Evolutionary conservation across 305 asterid species (phyloP), one percentile per base, ranked within the genome.

Genomic region (Fraxinus ornus): DNA sequence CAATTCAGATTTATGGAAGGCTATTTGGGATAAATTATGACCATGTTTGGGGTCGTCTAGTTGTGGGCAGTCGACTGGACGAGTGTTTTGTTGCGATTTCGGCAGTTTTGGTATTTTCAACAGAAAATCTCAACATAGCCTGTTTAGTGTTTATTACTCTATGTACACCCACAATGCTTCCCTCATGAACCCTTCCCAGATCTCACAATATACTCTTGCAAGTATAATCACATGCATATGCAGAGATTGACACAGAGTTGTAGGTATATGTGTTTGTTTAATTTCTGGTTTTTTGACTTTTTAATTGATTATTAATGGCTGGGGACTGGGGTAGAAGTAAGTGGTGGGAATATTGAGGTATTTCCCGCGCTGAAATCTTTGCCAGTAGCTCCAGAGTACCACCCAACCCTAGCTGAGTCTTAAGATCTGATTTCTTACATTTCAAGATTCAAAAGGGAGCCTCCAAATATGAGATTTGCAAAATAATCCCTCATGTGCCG

Each of bases 381-480:
- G 89, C 97, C 99, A 19, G 90, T 92, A 37, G 99, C 99, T 37
- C 99, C 98, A 13, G 99, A 94, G 90, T 96, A 91, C 79, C 97
- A 92, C 82, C 99, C 99, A 57, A 91, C 93, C 86, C 81, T 91
- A 83, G 93, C 93, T 28, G 99, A 96, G 88, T 96, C 94, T 79
- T 95, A 91, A 90, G 99, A 96, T 96, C 99, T 98, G 85, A 93
- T 96, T 89, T 92, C 92, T 0, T 96, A 94, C 95, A 96, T 96
- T 93, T 91, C 85, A 96, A 93, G 90, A 96, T 96, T 85, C 98
- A 96, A 86, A 93, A 92, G 33, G 96, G 94, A 88, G 99, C 99
- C 79, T 92, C 99, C 0, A 86, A 89, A 87, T 94, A 85, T 79
- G 99, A 98, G 39, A 96, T 96, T 82, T 96, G 99, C 91, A 94